A percentile compares a stretch with the other conserved stretches of the same genome.
These are phyloP conservation scores for Gossypium sturtianum DNA, from an alignment of 345 rosid genomes.

Conservation along the genomic window DNA sequence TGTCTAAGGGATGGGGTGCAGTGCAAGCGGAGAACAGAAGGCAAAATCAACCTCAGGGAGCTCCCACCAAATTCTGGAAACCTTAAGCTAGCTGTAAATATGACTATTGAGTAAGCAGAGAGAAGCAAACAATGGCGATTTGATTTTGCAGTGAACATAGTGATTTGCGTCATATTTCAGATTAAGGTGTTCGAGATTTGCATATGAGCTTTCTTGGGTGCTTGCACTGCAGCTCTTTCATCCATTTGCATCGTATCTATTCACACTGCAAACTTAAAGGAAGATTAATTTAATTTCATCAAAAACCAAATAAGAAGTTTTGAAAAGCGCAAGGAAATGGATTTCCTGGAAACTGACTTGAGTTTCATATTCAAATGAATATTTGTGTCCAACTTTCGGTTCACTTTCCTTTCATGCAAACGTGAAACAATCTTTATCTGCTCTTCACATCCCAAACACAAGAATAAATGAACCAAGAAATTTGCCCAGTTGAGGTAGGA, in stretches of 20 bases:
- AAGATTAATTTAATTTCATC: background rate
- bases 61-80: background rate
- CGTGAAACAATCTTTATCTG: background rate
- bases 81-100: background rate
- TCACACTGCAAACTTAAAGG: background rate
- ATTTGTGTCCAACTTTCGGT: background rate
- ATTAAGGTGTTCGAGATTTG: background rate
- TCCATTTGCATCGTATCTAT: background rate
- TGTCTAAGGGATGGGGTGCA: background rate
- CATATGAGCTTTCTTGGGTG: background rate
- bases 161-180: background rate
- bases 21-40: background rate
- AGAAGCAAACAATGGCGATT: background rate
- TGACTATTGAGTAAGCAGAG: background rate
- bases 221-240: background rate
- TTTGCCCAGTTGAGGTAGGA: background rate
- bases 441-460: background rate
- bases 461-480: background rate
- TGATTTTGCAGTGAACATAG: too few relatives aligned
- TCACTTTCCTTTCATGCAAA: constrained; percentile 8
- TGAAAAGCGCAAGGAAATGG: background rate
- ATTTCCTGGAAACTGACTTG: background rate
- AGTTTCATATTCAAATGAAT: background rate
- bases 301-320: background rate
- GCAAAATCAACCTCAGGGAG: background rate